phyloP scores from a whole-genome alignment of 1,139 yeast species.

The Geotrichum bryndzae region DNA sequence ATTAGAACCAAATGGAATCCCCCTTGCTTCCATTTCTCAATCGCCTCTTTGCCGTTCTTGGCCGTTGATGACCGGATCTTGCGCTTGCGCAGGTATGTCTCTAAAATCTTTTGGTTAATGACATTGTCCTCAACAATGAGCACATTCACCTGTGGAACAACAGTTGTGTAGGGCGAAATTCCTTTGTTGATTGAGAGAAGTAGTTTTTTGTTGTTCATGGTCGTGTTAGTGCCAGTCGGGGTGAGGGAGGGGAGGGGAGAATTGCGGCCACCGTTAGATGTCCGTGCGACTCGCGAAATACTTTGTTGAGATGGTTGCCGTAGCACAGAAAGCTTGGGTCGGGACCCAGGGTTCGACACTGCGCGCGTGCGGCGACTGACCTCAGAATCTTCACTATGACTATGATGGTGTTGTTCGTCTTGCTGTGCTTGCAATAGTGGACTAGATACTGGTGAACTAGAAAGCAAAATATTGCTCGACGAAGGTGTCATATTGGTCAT shows the following conservation, averaged over 20 bases:
- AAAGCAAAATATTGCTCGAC: neutral
- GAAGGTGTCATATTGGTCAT: neutral
- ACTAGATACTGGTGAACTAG: neutral
- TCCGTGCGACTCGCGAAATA: neutral
- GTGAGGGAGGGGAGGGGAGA: no score
- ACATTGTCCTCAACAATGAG: slow-evolving; percentile 94
- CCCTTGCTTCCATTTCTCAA: slow-evolving; percentile 86
- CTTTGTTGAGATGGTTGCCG: neutral
- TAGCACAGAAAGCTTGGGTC: neutral
- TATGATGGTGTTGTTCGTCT: neutral
- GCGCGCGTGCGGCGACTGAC: neutral
- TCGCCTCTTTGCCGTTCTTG: slow-evolving; percentile 85
- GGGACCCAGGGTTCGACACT: neutral
- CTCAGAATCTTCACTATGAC: neutral
- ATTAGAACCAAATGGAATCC: slow-evolving; percentile 87
- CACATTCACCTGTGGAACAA: slow-evolving; percentile 73
- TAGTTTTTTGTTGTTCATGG: neutral
- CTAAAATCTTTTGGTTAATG: slow-evolving; percentile 87
- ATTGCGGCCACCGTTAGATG: neutral
- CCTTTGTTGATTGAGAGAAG: slow-evolving; percentile 16
- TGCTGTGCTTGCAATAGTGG: neutral
- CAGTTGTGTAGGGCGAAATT: slow-evolving; percentile 16
- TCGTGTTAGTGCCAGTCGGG: no score
- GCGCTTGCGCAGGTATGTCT: slow-evolving; percentile 82
- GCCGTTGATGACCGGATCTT: slow-evolving; percentile 83